Conservation (phyloP, 208 protist genomes). For the Phytomonas francai region DNA sequence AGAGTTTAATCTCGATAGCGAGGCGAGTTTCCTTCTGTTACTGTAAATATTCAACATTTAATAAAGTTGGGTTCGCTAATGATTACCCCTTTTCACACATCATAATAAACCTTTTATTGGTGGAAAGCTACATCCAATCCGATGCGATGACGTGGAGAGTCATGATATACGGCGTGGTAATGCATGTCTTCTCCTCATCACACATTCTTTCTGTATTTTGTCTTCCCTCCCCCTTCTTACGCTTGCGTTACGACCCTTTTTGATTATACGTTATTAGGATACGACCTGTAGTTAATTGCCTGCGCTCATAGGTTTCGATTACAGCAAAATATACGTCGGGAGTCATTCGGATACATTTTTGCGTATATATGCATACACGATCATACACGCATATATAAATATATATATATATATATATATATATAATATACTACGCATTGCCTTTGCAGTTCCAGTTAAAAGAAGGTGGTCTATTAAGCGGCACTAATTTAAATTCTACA, state of each 20-base stretch:
- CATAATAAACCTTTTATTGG: background rate
- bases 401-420: slow-evolving; percentile 3
- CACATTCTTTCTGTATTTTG: background rate
- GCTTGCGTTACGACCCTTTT: slow-evolving; percentile 1
- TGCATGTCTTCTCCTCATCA: slow-evolving; percentile 1
- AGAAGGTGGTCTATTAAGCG: background rate
- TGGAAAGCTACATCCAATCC: background rate
- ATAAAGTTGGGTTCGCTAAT: background rate
- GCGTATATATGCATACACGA: background rate
- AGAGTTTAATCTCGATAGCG: background rate
- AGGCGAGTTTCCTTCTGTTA: background rate
- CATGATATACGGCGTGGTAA: background rate
- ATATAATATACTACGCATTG: background rate
- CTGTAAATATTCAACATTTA: background rate
- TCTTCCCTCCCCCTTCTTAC: slow-evolving; percentile 8
- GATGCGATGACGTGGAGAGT: background rate
- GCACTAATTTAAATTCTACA: background rate
- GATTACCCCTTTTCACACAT: background rate
- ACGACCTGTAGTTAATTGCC: background rate
- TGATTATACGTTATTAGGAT: background rate
- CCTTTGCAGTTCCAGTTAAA: background rate
- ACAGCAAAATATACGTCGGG: background rate
- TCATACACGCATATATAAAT: background rate
- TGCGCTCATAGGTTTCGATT: background rate
- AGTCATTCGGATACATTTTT: background rate